phyloP scores from a whole-genome alignment of 768 basidiomycete genomes.

The Xanthoconium stramineum region DNA sequence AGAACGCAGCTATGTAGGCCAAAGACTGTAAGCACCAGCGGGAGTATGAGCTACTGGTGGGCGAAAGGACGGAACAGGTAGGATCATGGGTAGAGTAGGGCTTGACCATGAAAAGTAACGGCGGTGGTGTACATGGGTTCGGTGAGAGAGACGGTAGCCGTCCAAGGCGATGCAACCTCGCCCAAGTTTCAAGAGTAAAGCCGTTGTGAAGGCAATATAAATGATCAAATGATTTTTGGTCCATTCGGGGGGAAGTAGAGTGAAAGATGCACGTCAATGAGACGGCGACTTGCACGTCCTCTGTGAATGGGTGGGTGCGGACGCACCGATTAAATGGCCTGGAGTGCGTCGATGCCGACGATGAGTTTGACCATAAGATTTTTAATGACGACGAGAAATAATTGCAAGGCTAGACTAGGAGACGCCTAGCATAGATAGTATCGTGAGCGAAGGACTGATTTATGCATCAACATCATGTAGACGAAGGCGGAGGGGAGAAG shows the following conservation, averaged over 20 bases:
- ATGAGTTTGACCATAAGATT: not conserved
- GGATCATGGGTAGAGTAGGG: not conserved
- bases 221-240: not conserved
- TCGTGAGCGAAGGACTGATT: not conserved
- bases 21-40: not conserved
- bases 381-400: not conserved
- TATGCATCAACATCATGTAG: not conserved
- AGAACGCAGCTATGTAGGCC: not conserved
- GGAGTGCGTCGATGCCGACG: not conserved
- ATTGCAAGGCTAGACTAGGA: not conserved
- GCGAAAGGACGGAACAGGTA: not conserved
- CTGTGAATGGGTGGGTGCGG: not conserved
- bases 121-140: not conserved
- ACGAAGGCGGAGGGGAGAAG: not conserved
- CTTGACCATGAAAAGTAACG: not conserved
- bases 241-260: not conserved
- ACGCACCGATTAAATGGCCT: not conserved
- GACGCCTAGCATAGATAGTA: conserved; percentile 9
- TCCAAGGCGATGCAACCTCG: not conserved
- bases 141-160: not conserved
- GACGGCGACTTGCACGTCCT: not conserved
- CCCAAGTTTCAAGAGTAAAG: not conserved
- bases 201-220: not conserved
- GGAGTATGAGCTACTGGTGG: not conserved
- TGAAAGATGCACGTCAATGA: not conserved